A percentile compares a stretch with the other conserved stretches of the same genome.
Evolutionary conservation across 1,284 basidiomycete species (phyloP).

Genomic region (Ceratobasidium sp.): DNA sequence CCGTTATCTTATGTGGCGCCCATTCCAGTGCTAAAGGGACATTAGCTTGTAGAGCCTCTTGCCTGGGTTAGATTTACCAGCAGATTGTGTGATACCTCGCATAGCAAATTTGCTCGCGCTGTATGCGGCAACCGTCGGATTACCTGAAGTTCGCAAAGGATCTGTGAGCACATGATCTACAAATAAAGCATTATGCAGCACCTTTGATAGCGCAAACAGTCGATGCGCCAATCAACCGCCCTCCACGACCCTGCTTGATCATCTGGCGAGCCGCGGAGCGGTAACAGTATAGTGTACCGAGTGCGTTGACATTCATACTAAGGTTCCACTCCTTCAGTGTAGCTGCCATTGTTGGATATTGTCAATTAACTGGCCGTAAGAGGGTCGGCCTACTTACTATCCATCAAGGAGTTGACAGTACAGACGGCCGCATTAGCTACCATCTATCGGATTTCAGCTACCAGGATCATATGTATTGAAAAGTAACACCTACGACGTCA

Average conservation of each 20-base stretch:
- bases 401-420: slow-evolving; percentile 38
- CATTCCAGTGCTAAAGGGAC: slow-evolving; percentile 44
- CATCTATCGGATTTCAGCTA: slow-evolving; percentile 41
- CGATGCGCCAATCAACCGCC: slow-evolving; percentile 47
- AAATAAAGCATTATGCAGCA: too few species aligned
- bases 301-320: slow-evolving; percentile 43
- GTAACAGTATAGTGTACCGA: slow-evolving; percentile 47
- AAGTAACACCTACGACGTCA: slow-evolving; percentile 49
- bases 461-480: background rate
- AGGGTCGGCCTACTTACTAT: too few species aligned
- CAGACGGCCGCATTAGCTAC: slow-evolving; percentile 45
- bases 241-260: slow-evolving; percentile 49
- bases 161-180: background rate
- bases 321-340: slow-evolving; percentile 42
- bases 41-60: too few species aligned
- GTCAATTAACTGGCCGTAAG: too few species aligned
- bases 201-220: slow-evolving; percentile 42
- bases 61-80: slow-evolving; percentile 9
- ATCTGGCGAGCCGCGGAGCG: slow-evolving; percentile 48
- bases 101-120: slow-evolving; percentile 45
- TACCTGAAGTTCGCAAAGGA: background rate
- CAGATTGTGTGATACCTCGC: slow-evolving; percentile 43
- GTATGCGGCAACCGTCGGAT: slow-evolving; percentile 29
- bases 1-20: slow-evolving; percentile 44
- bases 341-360: too few species aligned